phyloP scores from a whole-genome alignment of 164 flowering plant species.

The Protea cynaroides region DNA sequence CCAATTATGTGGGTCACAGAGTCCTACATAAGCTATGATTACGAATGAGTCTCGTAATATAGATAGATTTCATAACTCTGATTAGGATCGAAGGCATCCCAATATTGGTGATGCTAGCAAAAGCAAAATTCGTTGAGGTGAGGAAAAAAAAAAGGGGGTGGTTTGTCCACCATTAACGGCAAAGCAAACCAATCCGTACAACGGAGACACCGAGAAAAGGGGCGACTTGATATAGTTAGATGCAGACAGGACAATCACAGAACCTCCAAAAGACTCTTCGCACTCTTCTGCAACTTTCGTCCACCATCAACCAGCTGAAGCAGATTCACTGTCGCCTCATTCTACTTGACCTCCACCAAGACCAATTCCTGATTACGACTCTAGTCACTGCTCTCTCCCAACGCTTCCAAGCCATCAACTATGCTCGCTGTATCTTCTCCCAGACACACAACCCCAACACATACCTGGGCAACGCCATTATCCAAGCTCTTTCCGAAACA shows the following conservation, averaged over 20 bases:
- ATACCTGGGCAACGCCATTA: conserved; percentile 18
- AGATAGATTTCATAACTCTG: no score
- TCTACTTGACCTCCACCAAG: conserved; percentile 14
- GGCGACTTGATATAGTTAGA: not conserved
- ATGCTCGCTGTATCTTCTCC: conserved; percentile 12
- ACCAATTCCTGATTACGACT: conserved; percentile 17
- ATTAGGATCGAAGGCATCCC: no score
- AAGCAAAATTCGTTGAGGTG: no score
- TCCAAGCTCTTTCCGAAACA: conserved; percentile 19
- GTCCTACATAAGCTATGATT: no score
- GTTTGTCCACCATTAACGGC: no score
- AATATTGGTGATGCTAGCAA: no score
- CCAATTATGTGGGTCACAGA: no score
- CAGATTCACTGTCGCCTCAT: conserved; percentile 23
- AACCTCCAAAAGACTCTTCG: conserved; percentile 14
- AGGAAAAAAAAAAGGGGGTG: no score
- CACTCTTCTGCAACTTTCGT: conserved; percentile 12
- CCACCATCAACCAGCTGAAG: conserved; percentile 13
- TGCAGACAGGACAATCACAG: conserved; percentile 10
- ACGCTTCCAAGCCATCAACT: conserved; percentile 9
- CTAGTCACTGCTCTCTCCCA: conserved; percentile 10
- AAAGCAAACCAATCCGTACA: no score
- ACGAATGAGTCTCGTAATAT: no score
- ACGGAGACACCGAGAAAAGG: no score
- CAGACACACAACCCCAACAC: conserved; percentile 16